These are phyloP conservation scores for Psilocybe sp. DNA, from an alignment of 768 basidiomycete genomes.

Conservation along the genomic window DNA sequence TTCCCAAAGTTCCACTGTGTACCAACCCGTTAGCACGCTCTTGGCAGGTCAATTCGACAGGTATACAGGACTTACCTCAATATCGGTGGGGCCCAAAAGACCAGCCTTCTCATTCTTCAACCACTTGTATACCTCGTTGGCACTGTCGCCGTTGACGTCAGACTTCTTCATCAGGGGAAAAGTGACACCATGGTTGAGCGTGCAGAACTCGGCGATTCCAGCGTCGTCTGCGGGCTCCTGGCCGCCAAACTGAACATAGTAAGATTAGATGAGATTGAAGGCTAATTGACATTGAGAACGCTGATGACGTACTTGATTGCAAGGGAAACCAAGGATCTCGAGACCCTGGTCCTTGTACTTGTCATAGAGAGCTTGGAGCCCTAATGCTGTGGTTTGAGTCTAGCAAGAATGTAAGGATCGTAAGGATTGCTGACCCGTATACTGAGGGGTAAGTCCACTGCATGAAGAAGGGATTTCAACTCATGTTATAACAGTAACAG, in stretches of 20 bases:
- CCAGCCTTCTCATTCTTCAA: conserved; percentile 80
- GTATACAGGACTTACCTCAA: conserved; percentile 53
- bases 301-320: conserved; percentile 66
- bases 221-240: conserved; percentile 85
- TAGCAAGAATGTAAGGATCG: no score
- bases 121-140: conserved; percentile 84
- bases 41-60: background rate
- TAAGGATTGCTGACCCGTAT: no score
- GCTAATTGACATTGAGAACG: background rate
- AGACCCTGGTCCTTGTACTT: conserved; percentile 78
- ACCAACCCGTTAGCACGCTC: conserved; percentile 1
- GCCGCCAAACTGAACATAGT: conserved; percentile 59
- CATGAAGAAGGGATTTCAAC: no score
- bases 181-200: conserved; percentile 81
- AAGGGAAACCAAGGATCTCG: conserved; percentile 87
- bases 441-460: no score
- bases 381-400: no score
- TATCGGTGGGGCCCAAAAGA: conserved; percentile 63
- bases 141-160: conserved; percentile 85
- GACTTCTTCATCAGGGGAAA: conserved; percentile 93
- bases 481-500: background rate
- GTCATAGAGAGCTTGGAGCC: conserved; percentile 77
- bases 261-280: background rate
- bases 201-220: conserved; percentile 73
- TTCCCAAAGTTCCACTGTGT: conserved; percentile 88